Conservation (phyloP, 2,329 filamentous ascomycete species). For the Fusarium hostae region DNA sequence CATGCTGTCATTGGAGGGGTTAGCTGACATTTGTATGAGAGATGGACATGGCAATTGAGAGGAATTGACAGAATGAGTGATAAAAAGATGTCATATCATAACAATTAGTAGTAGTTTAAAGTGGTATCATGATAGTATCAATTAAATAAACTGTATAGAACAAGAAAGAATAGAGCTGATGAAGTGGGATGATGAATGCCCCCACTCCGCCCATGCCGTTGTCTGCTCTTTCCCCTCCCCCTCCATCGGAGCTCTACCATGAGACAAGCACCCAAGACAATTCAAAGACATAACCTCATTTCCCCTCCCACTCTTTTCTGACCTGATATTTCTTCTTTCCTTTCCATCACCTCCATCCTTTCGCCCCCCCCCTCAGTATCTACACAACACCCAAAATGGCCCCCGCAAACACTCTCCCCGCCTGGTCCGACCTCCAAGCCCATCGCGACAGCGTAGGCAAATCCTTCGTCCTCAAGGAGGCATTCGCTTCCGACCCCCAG, state of each 20-base stretch:
- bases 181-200: slow-evolving; percentile 41
- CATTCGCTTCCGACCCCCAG: slow-evolving; percentile 86
- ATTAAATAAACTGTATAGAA: slow-evolving; percentile 1
- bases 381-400: slow-evolving; percentile 63
- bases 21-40: background rate
- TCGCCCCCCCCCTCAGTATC: background rate
- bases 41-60: too few species aligned
- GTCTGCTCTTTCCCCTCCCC: slow-evolving; percentile 24
- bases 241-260: slow-evolving; percentile 14
- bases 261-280: slow-evolving; percentile 13
- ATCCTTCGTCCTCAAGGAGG: slow-evolving; percentile 91
- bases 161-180: background rate
- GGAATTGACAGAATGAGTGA: background rate
- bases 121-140: slow-evolving; percentile 30
- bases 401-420: slow-evolving; percentile 84
- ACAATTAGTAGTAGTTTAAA: background rate
- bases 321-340: background rate
- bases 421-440: slow-evolving; percentile 90
- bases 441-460: slow-evolving; percentile 89
- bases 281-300: slow-evolving; percentile 25
- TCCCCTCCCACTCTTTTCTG: slow-evolving; percentile 25
- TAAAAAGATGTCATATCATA: slow-evolving; percentile 2
- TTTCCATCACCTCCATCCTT: background rate
- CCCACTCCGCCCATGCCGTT: slow-evolving; percentile 29
- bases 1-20: slow-evolving; percentile 40